Evolutionary conservation across 345 rosid genomes (phyloP).

Genomic region (Aquilaria sinensis): DNA sequence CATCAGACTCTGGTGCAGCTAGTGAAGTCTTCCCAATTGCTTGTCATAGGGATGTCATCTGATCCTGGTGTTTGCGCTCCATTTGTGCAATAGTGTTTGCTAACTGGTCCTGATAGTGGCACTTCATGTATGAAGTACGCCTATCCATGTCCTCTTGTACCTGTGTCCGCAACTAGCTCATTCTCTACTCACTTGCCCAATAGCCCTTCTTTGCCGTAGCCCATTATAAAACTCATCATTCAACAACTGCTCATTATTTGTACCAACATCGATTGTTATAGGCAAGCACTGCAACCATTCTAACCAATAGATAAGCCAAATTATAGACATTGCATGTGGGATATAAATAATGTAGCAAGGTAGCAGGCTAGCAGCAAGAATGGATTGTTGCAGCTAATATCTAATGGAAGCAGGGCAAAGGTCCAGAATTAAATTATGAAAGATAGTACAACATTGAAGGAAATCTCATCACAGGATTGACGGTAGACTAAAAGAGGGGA

Average conservation of each 20-base stretch:
- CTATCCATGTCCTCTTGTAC: too few relatives aligned
- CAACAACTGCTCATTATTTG: conserved; percentile 82
- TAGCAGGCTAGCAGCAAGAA: background rate
- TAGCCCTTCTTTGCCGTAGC: conserved; percentile 89
- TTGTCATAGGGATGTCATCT: too few relatives aligned
- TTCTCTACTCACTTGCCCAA: conserved; percentile 67
- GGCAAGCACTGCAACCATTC: conserved; percentile 78
- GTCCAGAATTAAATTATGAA: background rate
- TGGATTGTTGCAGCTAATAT: too few relatives aligned
- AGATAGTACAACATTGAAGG: background rate
- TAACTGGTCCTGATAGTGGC: too few relatives aligned
- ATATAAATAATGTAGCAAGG: background rate
- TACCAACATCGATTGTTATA: conserved; percentile 94
- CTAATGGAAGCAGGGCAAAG: too few relatives aligned
- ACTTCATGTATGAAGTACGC: too few relatives aligned
- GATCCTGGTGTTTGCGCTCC: too few relatives aligned
- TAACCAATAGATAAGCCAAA: background rate
- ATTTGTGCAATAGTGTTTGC: too few relatives aligned
- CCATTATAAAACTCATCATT: conserved; percentile 96
- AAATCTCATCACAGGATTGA: background rate
- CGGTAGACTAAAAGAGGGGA: too few relatives aligned
- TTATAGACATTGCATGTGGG: background rate
- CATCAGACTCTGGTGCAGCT: too few relatives aligned
- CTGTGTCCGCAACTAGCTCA: too few relatives aligned
- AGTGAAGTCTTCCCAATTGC: too few relatives aligned